Conservation (phyloP, 257 asterid species). For the Anisodus acutangulus region DNA sequence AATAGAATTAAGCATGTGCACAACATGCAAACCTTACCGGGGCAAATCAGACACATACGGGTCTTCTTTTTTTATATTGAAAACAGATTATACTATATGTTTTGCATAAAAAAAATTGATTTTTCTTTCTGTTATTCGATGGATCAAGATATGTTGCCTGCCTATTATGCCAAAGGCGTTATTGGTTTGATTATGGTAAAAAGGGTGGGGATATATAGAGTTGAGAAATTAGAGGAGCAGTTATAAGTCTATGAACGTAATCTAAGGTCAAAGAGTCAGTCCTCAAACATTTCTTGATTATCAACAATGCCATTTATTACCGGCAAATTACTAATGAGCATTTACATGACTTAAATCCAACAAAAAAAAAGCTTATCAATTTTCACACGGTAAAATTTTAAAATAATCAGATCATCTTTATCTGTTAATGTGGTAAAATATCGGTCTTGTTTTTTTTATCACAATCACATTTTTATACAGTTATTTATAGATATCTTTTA, state of each 20-base stretch:
- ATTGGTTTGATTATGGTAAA: background rate
- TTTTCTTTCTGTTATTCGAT: background rate
- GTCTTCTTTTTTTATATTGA: background rate
- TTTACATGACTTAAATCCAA: background rate
- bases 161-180: background rate
- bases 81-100: background rate
- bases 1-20: background rate
- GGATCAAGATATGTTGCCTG: background rate
- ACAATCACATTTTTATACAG: too few relatives aligned
- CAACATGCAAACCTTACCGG: constrained; percentile 13
- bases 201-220: background rate
- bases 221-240: background rate
- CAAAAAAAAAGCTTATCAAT: background rate
- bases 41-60: background rate
- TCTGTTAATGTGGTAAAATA: too few relatives aligned
- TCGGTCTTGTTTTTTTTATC: too few relatives aligned
- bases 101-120: background rate
- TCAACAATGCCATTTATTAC: background rate
- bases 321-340: background rate
- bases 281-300: background rate
- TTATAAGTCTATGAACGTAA: background rate
- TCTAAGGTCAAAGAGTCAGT: background rate
- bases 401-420: too few relatives aligned
- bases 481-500: too few relatives aligned
- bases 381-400: too few relatives aligned